A percentile compares a stretch with the other conserved stretches of the same genome.
phyloP scores from a whole-genome alignment of 768 basidiomycete genomes.

The Boletus rubroflammeus region DNA sequence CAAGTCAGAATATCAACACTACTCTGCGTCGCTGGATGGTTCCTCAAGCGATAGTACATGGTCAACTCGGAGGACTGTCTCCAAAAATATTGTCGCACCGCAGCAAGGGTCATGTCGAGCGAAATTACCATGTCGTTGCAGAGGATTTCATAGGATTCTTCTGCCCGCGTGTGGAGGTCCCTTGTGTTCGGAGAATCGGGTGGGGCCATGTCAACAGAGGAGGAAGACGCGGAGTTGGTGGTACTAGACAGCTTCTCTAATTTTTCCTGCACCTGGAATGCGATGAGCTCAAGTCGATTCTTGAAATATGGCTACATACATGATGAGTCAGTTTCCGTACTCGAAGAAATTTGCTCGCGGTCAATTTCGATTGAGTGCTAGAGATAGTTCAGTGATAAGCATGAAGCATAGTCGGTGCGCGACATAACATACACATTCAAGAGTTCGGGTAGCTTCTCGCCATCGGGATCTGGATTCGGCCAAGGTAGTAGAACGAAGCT shows the following conservation, averaged over 20 bases:
- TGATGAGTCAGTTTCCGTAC: conserved; percentile 81
- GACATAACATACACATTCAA: conserved; percentile 69
- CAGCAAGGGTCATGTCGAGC: conserved; percentile 84
- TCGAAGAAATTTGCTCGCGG: conserved; percentile 81
- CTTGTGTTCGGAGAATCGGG: conserved; percentile 24
- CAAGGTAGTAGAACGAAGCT: conserved; percentile 88
- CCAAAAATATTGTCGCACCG: conserved; percentile 89
- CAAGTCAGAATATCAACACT: conserved; percentile 2
- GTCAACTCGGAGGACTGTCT: conserved; percentile 66
- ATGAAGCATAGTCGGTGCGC: neutral
- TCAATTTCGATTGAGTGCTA: conserved; percentile 79
- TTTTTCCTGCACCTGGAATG: conserved; percentile 74
- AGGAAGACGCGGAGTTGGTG: conserved; percentile 26
- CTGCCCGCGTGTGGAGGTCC: conserved; percentile 37
- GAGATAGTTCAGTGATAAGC: neutral
- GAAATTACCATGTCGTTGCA: conserved; percentile 86
- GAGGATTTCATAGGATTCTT: conserved; percentile 80
- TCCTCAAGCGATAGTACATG: conserved; percentile 68
- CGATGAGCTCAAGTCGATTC: conserved; percentile 4
- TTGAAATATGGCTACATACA: conserved; percentile 43
- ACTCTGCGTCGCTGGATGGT: neutral
- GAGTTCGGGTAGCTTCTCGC: conserved; percentile 70
- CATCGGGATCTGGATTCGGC: conserved; percentile 52
- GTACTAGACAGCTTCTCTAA: conserved; percentile 53
- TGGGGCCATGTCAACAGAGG: conserved; percentile 40